A percentile compares a stretch with the other conserved stretches of the same genome.
phyloP scores from a whole-genome alignment of 441 rosid genomes.

The Aquilaria agallochum region DNA sequence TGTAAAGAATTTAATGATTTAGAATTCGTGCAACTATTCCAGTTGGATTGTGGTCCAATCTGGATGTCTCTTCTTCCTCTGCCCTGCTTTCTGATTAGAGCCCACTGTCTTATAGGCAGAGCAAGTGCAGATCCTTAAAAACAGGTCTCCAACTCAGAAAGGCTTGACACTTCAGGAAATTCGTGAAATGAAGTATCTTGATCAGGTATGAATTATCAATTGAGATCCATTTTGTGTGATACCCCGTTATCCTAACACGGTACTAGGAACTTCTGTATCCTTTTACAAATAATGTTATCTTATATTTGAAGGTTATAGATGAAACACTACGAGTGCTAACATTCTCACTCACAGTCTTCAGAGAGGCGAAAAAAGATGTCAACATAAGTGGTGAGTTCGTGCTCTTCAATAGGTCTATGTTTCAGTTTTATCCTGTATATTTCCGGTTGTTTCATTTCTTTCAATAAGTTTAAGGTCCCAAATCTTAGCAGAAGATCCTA shows the following conservation, averaged over 20 bases:
- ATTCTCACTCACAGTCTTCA: slow-evolving; percentile 65
- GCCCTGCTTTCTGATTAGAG: not conserved
- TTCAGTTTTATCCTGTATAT: too few relatives aligned
- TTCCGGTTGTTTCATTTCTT: too few relatives aligned
- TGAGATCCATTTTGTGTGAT: not conserved
- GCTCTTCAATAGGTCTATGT: not conserved
- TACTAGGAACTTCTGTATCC: too few relatives aligned
- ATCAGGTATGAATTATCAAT: slow-evolving; percentile 34
- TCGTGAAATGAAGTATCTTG: slow-evolving; percentile 71
- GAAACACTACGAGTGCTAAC: slow-evolving; percentile 72
- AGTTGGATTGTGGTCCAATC: not conserved
- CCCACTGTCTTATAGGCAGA: slow-evolving; percentile 39
- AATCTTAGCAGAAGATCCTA: too few relatives aligned
- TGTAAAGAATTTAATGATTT: too few relatives aligned
- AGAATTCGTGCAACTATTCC: too few relatives aligned
- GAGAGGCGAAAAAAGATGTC: slow-evolving; percentile 65
- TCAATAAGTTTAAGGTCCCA: not conserved
- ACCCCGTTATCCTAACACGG: too few relatives aligned
- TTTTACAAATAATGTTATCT: not conserved
- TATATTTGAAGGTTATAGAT: slow-evolving; percentile 51
- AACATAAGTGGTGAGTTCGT: slow-evolving; percentile 40
- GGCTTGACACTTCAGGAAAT: slow-evolving; percentile 61
- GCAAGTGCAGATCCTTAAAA: slow-evolving; percentile 49
- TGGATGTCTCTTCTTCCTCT: not conserved
- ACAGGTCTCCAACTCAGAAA: slow-evolving; percentile 43